A percentile compares a stretch with the other conserved stretches of the same genome.
These are phyloP conservation scores for Gaeumannomyces sp. DNA, from an alignment of 2,329 filamentous ascomycete species.

Conservation along the genomic window DNA sequence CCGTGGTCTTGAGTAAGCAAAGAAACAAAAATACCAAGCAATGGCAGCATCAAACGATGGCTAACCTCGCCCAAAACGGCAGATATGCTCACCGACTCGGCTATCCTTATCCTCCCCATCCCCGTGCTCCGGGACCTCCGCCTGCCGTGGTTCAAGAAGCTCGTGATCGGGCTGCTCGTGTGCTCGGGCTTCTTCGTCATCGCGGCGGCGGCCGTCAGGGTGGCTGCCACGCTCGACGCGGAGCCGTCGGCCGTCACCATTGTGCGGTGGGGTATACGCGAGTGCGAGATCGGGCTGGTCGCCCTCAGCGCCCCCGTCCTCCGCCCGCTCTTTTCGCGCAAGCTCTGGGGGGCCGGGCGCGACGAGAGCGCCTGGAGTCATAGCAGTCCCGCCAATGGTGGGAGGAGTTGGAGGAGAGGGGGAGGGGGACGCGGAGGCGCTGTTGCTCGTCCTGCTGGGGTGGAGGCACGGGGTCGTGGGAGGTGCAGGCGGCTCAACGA, in stretches of 20 bases:
- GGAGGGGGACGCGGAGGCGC: not conserved
- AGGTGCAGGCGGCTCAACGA: not conserved
- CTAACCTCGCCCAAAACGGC: no score
- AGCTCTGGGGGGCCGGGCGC: not conserved
- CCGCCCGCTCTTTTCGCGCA: not conserved
- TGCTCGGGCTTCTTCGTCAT: slow-evolving; percentile 7
- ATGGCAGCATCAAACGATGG: no score
- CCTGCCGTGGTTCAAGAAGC: not conserved
- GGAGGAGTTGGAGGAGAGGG: no score
- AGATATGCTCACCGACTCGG: slow-evolving; percentile 5
- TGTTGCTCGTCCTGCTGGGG: not conserved
- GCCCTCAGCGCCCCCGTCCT: slow-evolving; percentile 3
- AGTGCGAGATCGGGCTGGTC: not conserved
- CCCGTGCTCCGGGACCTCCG: slow-evolving; percentile 5
- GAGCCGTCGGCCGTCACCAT: slow-evolving; percentile 5
- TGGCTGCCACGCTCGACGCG: not conserved
- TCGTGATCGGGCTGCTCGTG: not conserved
- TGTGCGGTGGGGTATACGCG: slow-evolving; percentile 1
- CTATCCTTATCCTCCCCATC: slow-evolving; percentile 4
- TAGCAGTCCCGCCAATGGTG: no score
- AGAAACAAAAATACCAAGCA: not conserved
- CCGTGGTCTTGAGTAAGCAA: not conserved
- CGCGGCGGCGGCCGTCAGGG: slow-evolving; percentile 1
- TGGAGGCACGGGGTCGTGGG: not conserved
- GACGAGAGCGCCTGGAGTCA: no score